Evolutionary conservation across 345 rosid genomes (phyloP), one percentile per base, ranked within the genome.

Genomic region (Populus simonii): DNA sequence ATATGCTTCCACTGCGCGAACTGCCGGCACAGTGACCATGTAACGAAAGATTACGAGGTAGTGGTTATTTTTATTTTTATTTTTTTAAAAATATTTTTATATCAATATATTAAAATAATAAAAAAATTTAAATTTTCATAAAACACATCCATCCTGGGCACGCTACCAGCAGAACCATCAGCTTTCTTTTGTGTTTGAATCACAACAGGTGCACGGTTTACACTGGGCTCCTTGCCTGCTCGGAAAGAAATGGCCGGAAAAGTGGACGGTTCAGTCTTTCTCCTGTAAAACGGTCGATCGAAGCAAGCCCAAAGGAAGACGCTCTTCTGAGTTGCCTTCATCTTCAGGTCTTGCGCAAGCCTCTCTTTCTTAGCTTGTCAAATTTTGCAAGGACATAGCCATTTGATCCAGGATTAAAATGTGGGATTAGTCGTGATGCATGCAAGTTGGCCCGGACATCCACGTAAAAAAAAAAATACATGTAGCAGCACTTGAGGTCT

Each of bases 321-420:
- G 80, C 49, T 82, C 87, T 67, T 80, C 49, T 45, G 80, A 55
- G 76, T 77, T 78, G 57, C 82, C 92, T 76, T 93, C 96, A 81
- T 93, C 97, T 81, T 92, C 96, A 29, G 93, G 93, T 82, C 83
- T 88, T 74, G 92, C 94, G 77, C 93, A 87, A 36, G 93, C 94
- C 88, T 96, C 93, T 98, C 83, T 96, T 96, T 36, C 92, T 78
- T 74, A 89, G 85, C 84, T 97, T 96, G 88, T 63, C 76, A 76
- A 72, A 35, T 79, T 51, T 70, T n/a, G 43, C 77, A 84, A 43
- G 47, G 51, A 15, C 2, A 23, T 23, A 29, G 27, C 70, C 79
- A 73, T 70, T 68, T 39, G 5, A 73, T 68, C 31, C 39, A 71
- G 6, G 49, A 83, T 9, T 9, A 9, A 74, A 27, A n/a, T n/a